These are phyloP conservation scores for Yamadazyma dushanensis DNA, from an alignment of 1,139 yeast genomes.

Conservation along the genomic window DNA sequence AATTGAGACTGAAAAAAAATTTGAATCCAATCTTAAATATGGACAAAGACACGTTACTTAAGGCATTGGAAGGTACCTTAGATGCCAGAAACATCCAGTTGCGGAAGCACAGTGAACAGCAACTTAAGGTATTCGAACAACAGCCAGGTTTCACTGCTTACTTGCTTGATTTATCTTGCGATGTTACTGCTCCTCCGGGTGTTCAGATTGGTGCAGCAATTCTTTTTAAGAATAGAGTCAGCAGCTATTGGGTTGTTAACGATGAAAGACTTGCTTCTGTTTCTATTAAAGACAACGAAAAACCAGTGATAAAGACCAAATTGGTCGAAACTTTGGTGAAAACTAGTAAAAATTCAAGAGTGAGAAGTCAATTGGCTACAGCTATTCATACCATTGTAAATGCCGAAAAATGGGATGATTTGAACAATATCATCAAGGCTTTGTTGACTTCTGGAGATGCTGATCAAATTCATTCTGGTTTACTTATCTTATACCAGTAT, in stretches of 20 bases:
- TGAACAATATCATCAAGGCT: slow-evolving; percentile 34
- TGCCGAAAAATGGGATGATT: slow-evolving; percentile 48
- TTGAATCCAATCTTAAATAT: slow-evolving; percentile 18
- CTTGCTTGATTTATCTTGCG: slow-evolving; percentile 53
- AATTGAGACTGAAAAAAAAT: not conserved
- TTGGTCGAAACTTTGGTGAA: slow-evolving; percentile 48
- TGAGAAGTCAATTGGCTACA: slow-evolving; percentile 42
- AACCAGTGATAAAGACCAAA: slow-evolving; percentile 49
- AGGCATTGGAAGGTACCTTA: slow-evolving; percentile 45
- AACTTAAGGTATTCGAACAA: slow-evolving; percentile 40
- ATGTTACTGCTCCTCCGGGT: slow-evolving; percentile 44
- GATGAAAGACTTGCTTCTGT: slow-evolving; percentile 33
- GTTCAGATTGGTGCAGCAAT: slow-evolving; percentile 65
- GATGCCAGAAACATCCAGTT: slow-evolving; percentile 35
- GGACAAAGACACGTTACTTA: slow-evolving; percentile 45
- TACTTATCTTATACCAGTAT: slow-evolving; percentile 56
- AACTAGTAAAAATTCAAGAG: slow-evolving; percentile 33
- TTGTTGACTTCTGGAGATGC: slow-evolving; percentile 47
- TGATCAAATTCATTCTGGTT: slow-evolving; percentile 57
- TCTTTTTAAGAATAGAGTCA: slow-evolving; percentile 65
- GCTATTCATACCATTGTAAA: slow-evolving; percentile 45
- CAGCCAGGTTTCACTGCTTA: slow-evolving; percentile 60
- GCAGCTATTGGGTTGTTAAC: slow-evolving; percentile 54
- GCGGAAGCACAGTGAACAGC: slow-evolving; percentile 45
- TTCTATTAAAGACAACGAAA: slow-evolving; percentile 49